Evolutionary conservation across 2,329 filamentous ascomycete genomes (phyloP), one percentile per base, ranked within the genome.

Genomic region (Fusarium sulawesiense): DNA sequence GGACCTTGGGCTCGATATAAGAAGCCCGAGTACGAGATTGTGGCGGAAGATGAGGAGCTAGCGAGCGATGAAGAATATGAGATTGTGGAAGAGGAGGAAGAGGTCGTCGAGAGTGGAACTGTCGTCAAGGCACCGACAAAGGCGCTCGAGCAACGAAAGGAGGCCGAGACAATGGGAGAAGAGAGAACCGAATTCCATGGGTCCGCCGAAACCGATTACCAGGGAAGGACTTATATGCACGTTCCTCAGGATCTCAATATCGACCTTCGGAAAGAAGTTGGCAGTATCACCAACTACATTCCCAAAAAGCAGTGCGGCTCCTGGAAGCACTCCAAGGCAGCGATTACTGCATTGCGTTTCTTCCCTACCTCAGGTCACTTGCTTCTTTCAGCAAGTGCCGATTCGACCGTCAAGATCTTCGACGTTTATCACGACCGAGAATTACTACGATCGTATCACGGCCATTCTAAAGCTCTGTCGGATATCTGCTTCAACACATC

Each of bases 181-280:
- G 96, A 99, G 83, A 96, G 91, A 55, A 94, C 91, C 45, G 91
- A 90, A 46, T 99, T 98, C 81, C 92, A 97, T 76, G 96, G 94
- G 67, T 87, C 87, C 42, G 86, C 92, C 77, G 85, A 96, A 81
- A 91, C 90, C 83, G 96, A 99, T 79, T 99, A 99, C 83, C 92
- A 97, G 79, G 96, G 96, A 49, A 87, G 96, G 71, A 97, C 95
- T 34, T 99, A 97, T 79, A 98, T 99, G 95, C 96, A 99, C 81
- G 87, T 98, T 47, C 96, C 96, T 6, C 94, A 93, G 79, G 94
- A 97, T 78, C 83, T 97, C 81, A 93, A 93, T 76, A 85, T 97
- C 78, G 92, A 97, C 78, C 84, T 99, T 74, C 88, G 86, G 70
- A 97, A 96, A 81, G 93, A 97, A 65, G 80, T 86, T 46, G 93